Base-by-base conservation (phyloP, 2,329 filamentous ascomycete genomes). In the Helotiales sp. region DNA sequence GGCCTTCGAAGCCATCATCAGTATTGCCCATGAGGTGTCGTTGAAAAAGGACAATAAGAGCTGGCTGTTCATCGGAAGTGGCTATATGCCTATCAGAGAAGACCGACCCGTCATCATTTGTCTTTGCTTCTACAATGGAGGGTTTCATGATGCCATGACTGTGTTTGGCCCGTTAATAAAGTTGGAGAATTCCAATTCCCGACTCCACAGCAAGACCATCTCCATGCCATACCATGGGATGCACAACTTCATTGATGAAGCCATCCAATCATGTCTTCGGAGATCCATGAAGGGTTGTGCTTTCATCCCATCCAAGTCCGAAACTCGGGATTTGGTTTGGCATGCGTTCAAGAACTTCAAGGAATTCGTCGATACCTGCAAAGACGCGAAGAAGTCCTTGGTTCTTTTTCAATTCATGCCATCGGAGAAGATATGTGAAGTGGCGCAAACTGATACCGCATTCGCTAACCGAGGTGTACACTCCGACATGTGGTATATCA, bases 201-300 rank as follows among this genome's bases (percentile, higher is more conserved):
- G 72, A 2, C 57, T 67, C 1, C 59, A 71, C 30, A 67, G 40
- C 19, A 9, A 66, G 42, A 64, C 53, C 17, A 29, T 52, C 5
- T 62, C 63, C 55, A 67, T 74, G 22, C 70, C 73, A 0, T 75
- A 74, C 55, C 57, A 59, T 17, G 61, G 66, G 7, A 59, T 74
- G 6, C 76, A 76, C 50, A 54, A 56, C 1, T 36, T 73, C 6
- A 59, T 75, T 3, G 74, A 74, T 47, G 55, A 63, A 5, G 54
- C 56, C 1, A 59, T 64, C 1, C 62, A 59, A 15, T 71, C 69
- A 48, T 76, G 75, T 1, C 73, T 72, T 6, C 67, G 74, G 31
- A 73, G 73, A 58, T 67, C 66, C 13, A 74, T 75, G 56, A 71
- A 71, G 53, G 73, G 72, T 15, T 70, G 69, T 0, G 70, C 69